Conservation (phyloP, 306 rosid genomes). For the Abrus pulchellus region DNA sequence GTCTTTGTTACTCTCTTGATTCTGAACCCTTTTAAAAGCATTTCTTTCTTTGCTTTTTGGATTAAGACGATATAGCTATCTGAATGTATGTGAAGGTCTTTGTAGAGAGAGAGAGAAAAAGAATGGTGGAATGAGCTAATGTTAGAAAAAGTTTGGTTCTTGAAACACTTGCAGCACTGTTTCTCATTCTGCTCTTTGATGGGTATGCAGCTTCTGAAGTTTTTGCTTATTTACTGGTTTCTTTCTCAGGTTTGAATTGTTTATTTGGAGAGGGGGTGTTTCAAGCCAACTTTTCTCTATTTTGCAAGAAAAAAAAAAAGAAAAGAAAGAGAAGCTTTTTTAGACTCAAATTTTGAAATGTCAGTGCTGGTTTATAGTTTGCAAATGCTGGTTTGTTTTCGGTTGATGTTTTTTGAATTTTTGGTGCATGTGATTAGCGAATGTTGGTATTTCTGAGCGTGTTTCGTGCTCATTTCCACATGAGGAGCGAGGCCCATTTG, state of each 20-base stretch:
- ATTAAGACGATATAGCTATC: conserved; percentile 31
- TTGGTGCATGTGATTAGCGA: conserved; percentile 21
- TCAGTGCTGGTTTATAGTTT: background rate
- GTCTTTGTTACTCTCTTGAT: conserved; percentile 13
- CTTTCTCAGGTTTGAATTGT: background rate
- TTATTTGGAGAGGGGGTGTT: conserved; percentile 12
- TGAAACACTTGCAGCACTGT: conserved; percentile 28
- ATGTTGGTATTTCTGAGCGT: background rate
- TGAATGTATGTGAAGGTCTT: conserved; percentile 16
- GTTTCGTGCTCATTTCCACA: conserved; percentile 18
- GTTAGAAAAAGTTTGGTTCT: background rate
- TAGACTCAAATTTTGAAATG: conserved; percentile 31
- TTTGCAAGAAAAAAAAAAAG: background rate
- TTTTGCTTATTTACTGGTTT: background rate
- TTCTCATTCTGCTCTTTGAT: conserved; percentile 35
- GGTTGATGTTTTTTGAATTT: background rate
- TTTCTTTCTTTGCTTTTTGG: conserved; percentile 18
- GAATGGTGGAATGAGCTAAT: too few species aligned
- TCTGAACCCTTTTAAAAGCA: conserved; percentile 40
- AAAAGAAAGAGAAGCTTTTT: background rate
- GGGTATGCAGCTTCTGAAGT: conserved; percentile 42
- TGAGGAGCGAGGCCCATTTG: background rate
- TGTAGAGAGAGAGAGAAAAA: background rate
- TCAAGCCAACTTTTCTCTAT: background rate
- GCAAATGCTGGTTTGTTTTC: conserved; percentile 27